Percentiles rank a stretch among this genome's conserved stretches.
Conservation (phyloP, 2,329 filamentous ascomycete genomes). For the Pezicula neosporulosa region DNA sequence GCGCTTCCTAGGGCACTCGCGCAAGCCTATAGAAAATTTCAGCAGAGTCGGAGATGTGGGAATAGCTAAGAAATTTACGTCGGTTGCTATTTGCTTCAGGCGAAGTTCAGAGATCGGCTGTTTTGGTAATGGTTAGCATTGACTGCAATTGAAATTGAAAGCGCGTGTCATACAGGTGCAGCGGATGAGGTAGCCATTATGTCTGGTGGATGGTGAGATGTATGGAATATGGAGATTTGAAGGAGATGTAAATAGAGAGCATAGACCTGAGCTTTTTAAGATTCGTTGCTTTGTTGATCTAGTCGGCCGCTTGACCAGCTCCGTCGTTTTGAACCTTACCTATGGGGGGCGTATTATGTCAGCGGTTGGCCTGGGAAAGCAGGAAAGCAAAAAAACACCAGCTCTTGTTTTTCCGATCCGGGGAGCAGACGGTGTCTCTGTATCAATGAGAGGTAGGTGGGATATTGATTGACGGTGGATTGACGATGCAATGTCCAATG, state of each 20-base stretch:
- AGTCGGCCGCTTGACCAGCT: too few species aligned
- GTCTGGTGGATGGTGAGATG: not conserved
- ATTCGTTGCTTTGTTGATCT: not conserved
- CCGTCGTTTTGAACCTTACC: too few species aligned
- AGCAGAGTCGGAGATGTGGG: conserved; percentile 8
- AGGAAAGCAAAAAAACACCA: too few species aligned
- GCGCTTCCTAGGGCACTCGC: conserved; percentile 69
- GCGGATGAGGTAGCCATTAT: conserved; percentile 23
- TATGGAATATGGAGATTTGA: not conserved
- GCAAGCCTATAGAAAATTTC: conserved; percentile 62
- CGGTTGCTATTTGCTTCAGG: conserved; percentile 80
- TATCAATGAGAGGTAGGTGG: too few species aligned
- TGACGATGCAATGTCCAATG: too few species aligned
- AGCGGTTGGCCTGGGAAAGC: too few species aligned
- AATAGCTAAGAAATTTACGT: conserved; percentile 49
- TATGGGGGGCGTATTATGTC: too few species aligned
- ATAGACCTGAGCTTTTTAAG: not conserved
- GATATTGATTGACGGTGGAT: too few species aligned
- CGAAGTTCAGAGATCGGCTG: conserved; percentile 74
- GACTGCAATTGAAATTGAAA: not conserved
- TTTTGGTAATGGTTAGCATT: conserved; percentile 15
- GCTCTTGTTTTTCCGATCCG: too few species aligned
- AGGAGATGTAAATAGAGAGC: not conserved
- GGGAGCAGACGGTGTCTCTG: too few species aligned
- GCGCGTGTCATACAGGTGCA: conserved; percentile 19